Evolutionary conservation across 208 protist genomes (phyloP).

Genomic region (Blastocrithidia nonstop): DNA sequence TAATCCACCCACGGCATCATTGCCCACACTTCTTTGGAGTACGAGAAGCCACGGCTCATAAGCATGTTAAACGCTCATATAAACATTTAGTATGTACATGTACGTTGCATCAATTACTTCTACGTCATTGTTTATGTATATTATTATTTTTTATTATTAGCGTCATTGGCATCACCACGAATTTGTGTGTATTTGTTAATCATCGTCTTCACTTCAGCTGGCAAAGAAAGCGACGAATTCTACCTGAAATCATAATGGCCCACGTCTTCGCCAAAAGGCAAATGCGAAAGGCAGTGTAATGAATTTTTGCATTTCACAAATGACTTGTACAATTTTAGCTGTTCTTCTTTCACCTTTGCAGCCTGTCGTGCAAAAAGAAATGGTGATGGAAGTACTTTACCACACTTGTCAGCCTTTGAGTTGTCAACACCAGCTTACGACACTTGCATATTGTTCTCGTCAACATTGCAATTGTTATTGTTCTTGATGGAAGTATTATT

Average conservation of each 20-base stretch:
- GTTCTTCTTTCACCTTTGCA: slow-evolving; percentile 18
- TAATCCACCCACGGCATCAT: slow-evolving; percentile 87
- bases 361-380: slow-evolving; percentile 28
- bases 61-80: slow-evolving; percentile 78
- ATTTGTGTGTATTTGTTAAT: too few species aligned
- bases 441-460: too few species aligned
- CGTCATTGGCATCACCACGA: not conserved
- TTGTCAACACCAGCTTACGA: too few species aligned
- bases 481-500: not conserved
- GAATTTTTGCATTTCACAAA: slow-evolving; percentile 18
- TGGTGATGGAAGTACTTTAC: not conserved
- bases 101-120: not conserved
- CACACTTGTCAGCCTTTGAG: too few species aligned
- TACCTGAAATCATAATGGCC: not conserved
- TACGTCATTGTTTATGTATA: not conserved
- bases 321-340: slow-evolving; percentile 14
- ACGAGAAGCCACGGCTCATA: slow-evolving; percentile 74
- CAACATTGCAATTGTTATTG: not conserved
- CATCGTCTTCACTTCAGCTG: slow-evolving; percentile 5
- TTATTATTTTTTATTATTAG: not conserved
- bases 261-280: slow-evolving; percentile 1
- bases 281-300: slow-evolving; percentile 13
- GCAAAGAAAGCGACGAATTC: not conserved
- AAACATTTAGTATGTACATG: slow-evolving; percentile 40
- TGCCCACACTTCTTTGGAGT: slow-evolving; percentile 69